Conservation (phyloP, 495 filamentous ascomycete species). For the Hyaloscypha bicolor region DNA sequence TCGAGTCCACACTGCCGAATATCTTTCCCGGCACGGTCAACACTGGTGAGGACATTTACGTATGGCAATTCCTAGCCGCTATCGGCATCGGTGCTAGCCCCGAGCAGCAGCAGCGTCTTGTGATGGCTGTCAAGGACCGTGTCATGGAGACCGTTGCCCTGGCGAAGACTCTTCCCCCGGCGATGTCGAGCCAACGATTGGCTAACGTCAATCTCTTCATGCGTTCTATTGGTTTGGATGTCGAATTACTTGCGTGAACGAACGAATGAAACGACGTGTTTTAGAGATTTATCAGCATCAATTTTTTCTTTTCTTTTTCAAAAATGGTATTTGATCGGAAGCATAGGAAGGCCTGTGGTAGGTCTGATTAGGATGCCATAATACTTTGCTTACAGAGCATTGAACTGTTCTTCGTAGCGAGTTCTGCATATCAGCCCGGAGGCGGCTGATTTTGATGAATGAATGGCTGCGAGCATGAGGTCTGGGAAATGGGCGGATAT, state of each 20-base stretch:
- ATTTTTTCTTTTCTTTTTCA: conserved; percentile 20
- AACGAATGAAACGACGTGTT: conserved; percentile 7
- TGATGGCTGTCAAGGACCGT: conserved; percentile 95
- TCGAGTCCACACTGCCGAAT: conserved; percentile 78
- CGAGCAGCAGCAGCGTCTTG: conserved; percentile 90
- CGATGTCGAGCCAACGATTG: conserved; percentile 77
- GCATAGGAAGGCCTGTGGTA: conserved; percentile 24
- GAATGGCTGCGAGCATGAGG: not conserved
- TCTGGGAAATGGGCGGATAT: conserved; percentile 6
- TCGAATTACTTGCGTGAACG: conserved; percentile 80
- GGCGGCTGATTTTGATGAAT: conserved; percentile 9
- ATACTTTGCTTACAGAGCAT: conserved; percentile 21
- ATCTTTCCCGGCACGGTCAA: conserved; percentile 87
- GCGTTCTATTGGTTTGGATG: conserved; percentile 95
- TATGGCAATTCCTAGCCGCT: conserved; percentile 96
- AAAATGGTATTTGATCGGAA: conserved; percentile 15
- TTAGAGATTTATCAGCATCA: conserved; percentile 18
- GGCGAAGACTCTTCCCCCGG: conserved; percentile 83
- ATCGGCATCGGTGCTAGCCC: conserved; percentile 90
- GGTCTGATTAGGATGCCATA: conserved; percentile 18
- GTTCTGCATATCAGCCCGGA: conserved; percentile 16
- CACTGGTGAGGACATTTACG: conserved; percentile 85
- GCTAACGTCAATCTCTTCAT: conserved; percentile 97
- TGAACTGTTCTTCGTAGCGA: conserved; percentile 27
- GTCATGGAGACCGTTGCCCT: conserved; percentile 94